Base-by-base conservation (phyloP, 331 rosid species). In the Ulmus americana region DNA sequence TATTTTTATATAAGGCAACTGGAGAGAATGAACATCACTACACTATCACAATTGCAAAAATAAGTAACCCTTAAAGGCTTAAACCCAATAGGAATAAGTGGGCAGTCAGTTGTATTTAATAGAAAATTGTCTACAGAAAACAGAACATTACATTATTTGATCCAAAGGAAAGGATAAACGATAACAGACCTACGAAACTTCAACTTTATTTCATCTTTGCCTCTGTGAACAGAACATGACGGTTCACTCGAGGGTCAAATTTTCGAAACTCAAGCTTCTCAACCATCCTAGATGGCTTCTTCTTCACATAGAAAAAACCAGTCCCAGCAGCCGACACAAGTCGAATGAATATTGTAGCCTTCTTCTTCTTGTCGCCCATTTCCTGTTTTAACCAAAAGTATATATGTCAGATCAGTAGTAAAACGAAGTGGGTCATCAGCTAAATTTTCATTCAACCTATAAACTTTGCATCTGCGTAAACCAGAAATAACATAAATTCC, bases 301-400 rank as follows among this genome's bases (percentile, higher is more conserved):
- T 83, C 90, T 94, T 94, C 12, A 89, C 97, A 55, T 94, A 89
- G 80, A 94, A 94, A 80, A 94, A 94, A 39, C 98, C 97, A 22
- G 97, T 94, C 51, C 97, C 97, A 8, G 95, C 98, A 70, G 95
- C 94, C 39, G 97, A 94, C 9, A 89, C 90, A 39, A 94, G 92
- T 43, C 89, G 78, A 10, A 94, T 79, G 77, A 94, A 89, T 79
- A 84, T 50, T 14, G 95, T 87, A 69, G 97, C 95, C 76, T 87
- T 89, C 83, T 89, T 91, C 82, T 91, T 94, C 82, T 82, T 81
- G 77, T 87, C 85, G 44, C 97, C 98, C 98, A 89, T 94, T 63
- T 78, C 76, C 72, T 45, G 35, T 28, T 28, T 28, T 28, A 28
- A 28, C 35, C 35, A 28, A 28, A 28, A 28, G 35, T 28, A 28